Evolutionary conservation across 805 yeast genomes (phyloP), one percentile per base, ranked within the genome.

Genomic region (Saturnispora diversa): DNA sequence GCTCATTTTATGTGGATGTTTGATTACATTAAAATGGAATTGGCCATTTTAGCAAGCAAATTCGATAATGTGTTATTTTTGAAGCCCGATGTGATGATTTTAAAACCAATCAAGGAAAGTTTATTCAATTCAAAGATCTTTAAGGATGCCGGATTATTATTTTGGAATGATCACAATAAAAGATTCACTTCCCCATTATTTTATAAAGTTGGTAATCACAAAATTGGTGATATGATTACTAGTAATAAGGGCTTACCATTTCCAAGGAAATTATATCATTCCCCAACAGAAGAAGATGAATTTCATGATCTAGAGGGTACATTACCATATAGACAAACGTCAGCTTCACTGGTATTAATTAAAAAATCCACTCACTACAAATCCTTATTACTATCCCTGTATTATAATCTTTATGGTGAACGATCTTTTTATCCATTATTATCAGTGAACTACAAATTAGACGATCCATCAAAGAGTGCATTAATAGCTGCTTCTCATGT

Each of bases 111-210:
- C 31, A 68, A 65, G 40, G 44, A 48, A 7, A 30, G 60, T n/a
- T 53, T 64, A 11, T 61, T 62, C 54, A 58, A 67, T 15, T 39
- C 38, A 16, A 69, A 71, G 38, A 75, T 81, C 4, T 80, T 69
- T 54, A 47, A 49, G 19, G 56, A 68, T 5, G 55, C 63, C 16
- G 86, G 86, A 3, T 58, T 80, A 47, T 67, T 80, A 20, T 59
- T 73, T 6, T 85, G 94, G 90, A 88, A 90, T 4, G 94, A 84
- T 59, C 83, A 76, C 56, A 83, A 92, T 87, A 71, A 74, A 53
- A 69, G 94, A 47, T 73, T 80, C 6, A 82, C 87, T 3, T 72
- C 83, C 2, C 94, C 94, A 6, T 61, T 63, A 24, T 80, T 72
- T 52, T 85, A 81, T 56, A 66, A 72, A 15, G 73, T 83, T 45